phyloP scores from a whole-genome alignment of 2,329 filamentous ascomycete genomes.

The Claviceps spartinae region DNA sequence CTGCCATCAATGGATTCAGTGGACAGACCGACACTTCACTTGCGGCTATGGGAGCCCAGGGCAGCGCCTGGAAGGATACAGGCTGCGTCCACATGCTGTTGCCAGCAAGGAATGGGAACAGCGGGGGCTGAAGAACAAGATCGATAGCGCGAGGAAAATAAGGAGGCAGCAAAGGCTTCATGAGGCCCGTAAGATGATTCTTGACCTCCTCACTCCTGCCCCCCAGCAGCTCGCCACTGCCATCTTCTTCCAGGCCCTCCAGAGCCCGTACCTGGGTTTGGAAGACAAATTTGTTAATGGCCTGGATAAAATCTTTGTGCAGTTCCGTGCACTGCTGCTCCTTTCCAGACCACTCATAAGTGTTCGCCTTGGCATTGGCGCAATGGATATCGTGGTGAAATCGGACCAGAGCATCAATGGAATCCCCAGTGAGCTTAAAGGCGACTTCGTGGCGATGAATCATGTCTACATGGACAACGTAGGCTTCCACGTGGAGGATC shows the following conservation, averaged over 20 bases:
- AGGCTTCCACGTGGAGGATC: constrained; percentile 86
- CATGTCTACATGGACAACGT: constrained; percentile 98
- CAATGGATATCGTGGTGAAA: constrained; percentile 96
- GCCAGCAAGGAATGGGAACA: constrained; percentile 65
- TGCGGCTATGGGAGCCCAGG: constrained; percentile 71
- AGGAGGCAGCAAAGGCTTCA: constrained; percentile 75
- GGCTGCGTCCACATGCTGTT: constrained; percentile 72
- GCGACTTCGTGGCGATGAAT: constrained; percentile 94
- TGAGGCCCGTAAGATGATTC: constrained; percentile 67
- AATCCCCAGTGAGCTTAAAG: constrained; percentile 91
- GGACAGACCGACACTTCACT: constrained; percentile 63
- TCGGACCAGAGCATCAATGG: constrained; percentile 84
- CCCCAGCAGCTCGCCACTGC: constrained; percentile 80
- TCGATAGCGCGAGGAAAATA: constrained; percentile 73
- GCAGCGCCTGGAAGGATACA: constrained; percentile 53
- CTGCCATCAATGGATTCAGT: constrained; percentile 66
- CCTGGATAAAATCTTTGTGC: constrained; percentile 91
- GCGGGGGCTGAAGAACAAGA: constrained; percentile 70
- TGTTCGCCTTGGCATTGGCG: constrained; percentile 74
- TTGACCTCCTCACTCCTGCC: constrained; percentile 92
- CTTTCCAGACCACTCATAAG: constrained; percentile 94
- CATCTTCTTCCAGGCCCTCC: constrained; percentile 93
- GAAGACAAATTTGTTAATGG: constrained; percentile 94
- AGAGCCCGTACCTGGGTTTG: constrained; percentile 77
- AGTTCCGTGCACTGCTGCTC: constrained; percentile 93